Evolutionary conservation across 805 yeast genomes (phyloP).

Genomic region (Candida fluviatilis): DNA sequence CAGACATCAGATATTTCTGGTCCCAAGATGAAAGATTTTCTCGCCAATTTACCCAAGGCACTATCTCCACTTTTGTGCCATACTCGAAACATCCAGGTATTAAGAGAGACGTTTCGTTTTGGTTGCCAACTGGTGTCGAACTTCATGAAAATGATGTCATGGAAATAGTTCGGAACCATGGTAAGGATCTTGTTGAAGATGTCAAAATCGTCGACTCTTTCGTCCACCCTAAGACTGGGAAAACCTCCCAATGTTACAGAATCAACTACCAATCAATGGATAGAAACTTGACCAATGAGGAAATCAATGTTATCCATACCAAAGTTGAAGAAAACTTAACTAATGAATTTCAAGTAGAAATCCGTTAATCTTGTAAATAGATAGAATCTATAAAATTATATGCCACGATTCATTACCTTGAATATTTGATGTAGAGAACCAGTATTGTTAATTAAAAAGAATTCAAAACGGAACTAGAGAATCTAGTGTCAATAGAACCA

Average conservation of each 20-base stretch:
- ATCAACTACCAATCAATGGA: slow-evolving; percentile 95
- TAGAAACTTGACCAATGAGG: slow-evolving; percentile 79
- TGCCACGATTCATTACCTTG: too few species aligned
- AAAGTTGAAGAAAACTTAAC: slow-evolving; percentile 57
- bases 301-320: slow-evolving; percentile 71
- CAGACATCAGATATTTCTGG: slow-evolving; percentile 95
- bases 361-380: slow-evolving; percentile 32
- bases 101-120: slow-evolving; percentile 83
- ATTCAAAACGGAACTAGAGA: too few species aligned
- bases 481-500: too few species aligned
- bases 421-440: too few species aligned
- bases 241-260: slow-evolving; percentile 79
- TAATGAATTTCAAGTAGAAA: slow-evolving; percentile 49
- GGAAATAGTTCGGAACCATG: slow-evolving; percentile 83
- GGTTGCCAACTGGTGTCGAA: slow-evolving; percentile 55
- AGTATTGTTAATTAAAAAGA: too few species aligned
- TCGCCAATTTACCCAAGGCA: slow-evolving; percentile 62
- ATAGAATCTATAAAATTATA: too few species aligned
- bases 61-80: slow-evolving; percentile 72
- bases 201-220: slow-evolving; percentile 80
- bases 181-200: slow-evolving; percentile 86
- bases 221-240: slow-evolving; percentile 75
- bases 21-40: slow-evolving; percentile 72
- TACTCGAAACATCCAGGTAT: slow-evolving; percentile 91
- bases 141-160: slow-evolving; percentile 87